phyloP scores from a whole-genome alignment of 352 stramenopile species.

The Pythium sukuiense region DNA sequence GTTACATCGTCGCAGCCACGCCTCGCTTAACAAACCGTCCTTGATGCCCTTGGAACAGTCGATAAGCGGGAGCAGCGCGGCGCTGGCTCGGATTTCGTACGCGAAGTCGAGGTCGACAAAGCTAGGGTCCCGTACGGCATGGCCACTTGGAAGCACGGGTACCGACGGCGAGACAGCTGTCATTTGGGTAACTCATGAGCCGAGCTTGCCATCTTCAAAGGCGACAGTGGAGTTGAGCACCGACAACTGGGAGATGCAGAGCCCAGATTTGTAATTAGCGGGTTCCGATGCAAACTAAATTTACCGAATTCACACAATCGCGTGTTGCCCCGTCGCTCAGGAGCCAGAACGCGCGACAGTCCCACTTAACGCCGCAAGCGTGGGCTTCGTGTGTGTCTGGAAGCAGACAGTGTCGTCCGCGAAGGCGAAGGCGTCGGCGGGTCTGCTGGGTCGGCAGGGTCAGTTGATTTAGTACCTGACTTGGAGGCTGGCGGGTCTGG shows the following conservation, averaged over 20 bases:
- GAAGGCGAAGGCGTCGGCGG: not conserved
- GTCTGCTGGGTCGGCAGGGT: not conserved
- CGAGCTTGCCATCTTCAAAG: not conserved
- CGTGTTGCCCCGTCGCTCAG: not conserved
- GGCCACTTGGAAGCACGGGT: not conserved
- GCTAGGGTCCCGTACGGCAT: not conserved
- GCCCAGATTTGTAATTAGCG: not conserved
- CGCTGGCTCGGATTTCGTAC: constrained; percentile 12
- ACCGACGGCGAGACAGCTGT: not conserved
- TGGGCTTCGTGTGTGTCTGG: not conserved
- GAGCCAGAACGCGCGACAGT: not conserved
- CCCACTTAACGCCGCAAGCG: not conserved
- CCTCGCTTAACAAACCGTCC: constrained; percentile 9
- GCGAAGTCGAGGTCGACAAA: not conserved
- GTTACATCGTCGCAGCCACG: constrained; percentile 12
- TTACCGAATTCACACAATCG: not conserved
- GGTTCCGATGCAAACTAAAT: not conserved
- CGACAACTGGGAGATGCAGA: too few species aligned
- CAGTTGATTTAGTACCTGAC: not conserved
- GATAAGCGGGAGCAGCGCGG: constrained; percentile 8
- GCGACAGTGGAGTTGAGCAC: not conserved
- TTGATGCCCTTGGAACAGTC: constrained; percentile 23
- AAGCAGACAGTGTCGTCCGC: not conserved
- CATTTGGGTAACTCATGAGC: not conserved
- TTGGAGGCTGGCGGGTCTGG: not conserved